A percentile compares a stretch with the other conserved stretches of the same genome.
phyloP scores from a whole-genome alignment of 148 eudicot species.

The Oxyria digyna region DNA sequence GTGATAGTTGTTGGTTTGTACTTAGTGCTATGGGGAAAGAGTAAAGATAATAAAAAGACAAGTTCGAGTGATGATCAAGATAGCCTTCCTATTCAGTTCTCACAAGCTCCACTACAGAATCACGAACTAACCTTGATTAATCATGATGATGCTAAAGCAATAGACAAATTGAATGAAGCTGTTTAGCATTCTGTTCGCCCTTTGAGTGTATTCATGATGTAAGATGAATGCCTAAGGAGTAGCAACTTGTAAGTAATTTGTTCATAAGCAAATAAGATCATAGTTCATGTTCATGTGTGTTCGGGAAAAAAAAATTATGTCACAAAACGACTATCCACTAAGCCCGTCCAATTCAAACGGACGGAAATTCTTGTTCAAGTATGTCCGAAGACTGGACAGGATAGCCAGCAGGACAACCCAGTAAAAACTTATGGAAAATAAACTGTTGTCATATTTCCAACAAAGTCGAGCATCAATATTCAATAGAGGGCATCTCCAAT shows the following conservation, averaged over 20 bases:
- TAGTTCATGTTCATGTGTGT: no score
- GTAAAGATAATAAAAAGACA: background rate
- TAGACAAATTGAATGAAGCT: background rate
- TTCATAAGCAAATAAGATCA: no score
- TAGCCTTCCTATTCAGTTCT: background rate
- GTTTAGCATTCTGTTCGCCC: background rate
- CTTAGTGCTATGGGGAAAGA: constrained; percentile 9
- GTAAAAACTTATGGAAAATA: no score
- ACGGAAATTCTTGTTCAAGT: no score
- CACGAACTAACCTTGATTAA: background rate
- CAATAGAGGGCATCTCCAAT: no score
- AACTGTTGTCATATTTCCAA: no score
- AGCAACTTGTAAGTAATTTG: background rate
- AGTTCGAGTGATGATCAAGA: no score
- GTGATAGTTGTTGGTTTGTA: constrained; percentile 8
- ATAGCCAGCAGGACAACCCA: no score
- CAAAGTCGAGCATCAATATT: no score
- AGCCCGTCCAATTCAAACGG: no score
- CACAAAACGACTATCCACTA: no score
- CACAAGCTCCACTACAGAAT: background rate
- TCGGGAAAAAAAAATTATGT: background rate
- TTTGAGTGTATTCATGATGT: background rate
- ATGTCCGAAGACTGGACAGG: no score
- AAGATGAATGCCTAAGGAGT: background rate
- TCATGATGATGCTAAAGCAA: background rate